Conservation (phyloP, 2,329 filamentous ascomycete genomes). For the Albophoma yamanashiensis region DNA sequence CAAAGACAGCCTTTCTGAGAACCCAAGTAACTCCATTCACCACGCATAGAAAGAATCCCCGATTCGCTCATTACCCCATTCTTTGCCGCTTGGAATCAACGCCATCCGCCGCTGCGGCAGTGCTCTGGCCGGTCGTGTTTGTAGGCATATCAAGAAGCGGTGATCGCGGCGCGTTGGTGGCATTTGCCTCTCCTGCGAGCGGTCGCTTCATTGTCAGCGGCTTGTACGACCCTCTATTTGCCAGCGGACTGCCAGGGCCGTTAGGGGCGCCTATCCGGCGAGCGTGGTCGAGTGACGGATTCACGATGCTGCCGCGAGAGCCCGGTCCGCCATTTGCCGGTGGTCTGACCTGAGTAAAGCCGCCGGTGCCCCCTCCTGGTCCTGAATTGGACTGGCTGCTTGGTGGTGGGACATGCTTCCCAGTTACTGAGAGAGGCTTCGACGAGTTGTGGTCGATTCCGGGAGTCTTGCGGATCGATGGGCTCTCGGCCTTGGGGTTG, state of each 20-base stretch:
- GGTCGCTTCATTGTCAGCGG: constrained; percentile 49
- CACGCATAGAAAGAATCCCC: not conserved
- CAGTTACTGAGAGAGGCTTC: constrained; percentile 54
- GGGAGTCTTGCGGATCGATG: constrained; percentile 80
- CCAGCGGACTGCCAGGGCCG: constrained; percentile 42
- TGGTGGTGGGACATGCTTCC: constrained; percentile 39
- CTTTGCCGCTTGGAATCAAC: constrained; percentile 43
- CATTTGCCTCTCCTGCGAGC: constrained; percentile 17
- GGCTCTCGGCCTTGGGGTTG: constrained; percentile 66
- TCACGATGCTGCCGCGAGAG: constrained; percentile 31
- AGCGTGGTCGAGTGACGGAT: constrained; percentile 42
- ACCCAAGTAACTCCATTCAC: constrained; percentile 1
- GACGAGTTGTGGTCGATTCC: constrained; percentile 75
- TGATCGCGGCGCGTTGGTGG: constrained; percentile 20
- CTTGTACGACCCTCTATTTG: constrained; percentile 47
- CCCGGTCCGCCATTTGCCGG: constrained; percentile 14
- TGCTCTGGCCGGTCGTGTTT: constrained; percentile 23
- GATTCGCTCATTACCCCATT: constrained; percentile 18
- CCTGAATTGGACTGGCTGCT: constrained; percentile 14
- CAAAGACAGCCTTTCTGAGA: not conserved
- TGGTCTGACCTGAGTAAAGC: constrained; percentile 20
- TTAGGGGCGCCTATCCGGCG: constrained; percentile 50
- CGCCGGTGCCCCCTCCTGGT: constrained; percentile 11
- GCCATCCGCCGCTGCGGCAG: constrained; percentile 12
- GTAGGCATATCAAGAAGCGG: constrained; percentile 40